A percentile compares a stretch with the other conserved stretches of the same genome.
Conservation (phyloP, 164 flowering plant species). For the Litsea cubeba region DNA sequence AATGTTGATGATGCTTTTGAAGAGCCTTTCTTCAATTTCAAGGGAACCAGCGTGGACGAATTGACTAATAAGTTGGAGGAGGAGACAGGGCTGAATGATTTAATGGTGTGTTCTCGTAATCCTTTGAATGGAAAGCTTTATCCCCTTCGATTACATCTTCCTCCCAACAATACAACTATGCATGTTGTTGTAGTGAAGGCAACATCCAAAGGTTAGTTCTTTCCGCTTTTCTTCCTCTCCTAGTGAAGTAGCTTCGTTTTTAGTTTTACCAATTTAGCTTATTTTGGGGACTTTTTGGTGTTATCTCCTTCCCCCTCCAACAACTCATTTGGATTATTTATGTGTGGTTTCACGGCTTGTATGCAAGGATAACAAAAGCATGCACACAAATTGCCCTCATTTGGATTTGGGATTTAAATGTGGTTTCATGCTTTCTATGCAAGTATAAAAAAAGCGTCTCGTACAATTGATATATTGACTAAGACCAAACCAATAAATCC, state of each 20-base stretch:
- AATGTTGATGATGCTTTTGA: constrained; percentile 42
- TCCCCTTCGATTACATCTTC: constrained; percentile 87
- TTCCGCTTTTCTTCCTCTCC: neutral
- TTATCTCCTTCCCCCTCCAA: too few species aligned
- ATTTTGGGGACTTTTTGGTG: neutral
- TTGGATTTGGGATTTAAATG: too few species aligned
- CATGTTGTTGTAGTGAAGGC: constrained; percentile 61
- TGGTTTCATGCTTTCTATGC: too few species aligned
- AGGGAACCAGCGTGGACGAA: constrained; percentile 63
- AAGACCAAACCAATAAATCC: too few species aligned
- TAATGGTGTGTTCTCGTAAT: constrained; percentile 67
- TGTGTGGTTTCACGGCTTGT: too few species aligned
- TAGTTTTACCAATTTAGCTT: neutral
- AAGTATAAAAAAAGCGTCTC: too few species aligned
- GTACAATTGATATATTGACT: too few species aligned
- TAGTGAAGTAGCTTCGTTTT: neutral
- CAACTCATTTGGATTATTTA: too few species aligned
- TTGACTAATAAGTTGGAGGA: constrained; percentile 64
- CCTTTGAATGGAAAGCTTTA: constrained; percentile 73
- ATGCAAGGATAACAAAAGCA: too few species aligned
- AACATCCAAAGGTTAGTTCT: constrained; percentile 46
- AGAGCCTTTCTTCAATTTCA: constrained; percentile 44
- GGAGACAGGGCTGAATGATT: constrained; percentile 52
- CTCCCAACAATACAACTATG: constrained; percentile 78
- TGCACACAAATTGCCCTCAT: too few species aligned